Conservation (phyloP, 139 green algal genomes). For the Picochlorum sp. region DNA sequence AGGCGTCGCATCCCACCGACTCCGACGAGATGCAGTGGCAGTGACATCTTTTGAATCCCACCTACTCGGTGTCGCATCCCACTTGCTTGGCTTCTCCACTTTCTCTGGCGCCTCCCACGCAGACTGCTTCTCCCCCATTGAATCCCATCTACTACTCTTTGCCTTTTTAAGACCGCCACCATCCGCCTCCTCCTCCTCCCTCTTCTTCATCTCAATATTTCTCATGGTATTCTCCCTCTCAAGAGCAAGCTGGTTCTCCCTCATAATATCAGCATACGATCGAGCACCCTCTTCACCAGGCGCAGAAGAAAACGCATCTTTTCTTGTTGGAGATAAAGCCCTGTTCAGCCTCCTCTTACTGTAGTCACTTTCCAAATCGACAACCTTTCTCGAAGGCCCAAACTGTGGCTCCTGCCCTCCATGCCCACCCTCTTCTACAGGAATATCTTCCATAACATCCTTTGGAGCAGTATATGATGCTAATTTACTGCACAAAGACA, state of each 20-base stretch:
- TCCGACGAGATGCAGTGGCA: conserved; percentile 12
- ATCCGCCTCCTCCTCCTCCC: conserved; percentile 26
- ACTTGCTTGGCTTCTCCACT: conserved; percentile 43
- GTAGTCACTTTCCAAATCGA: conserved; percentile 91
- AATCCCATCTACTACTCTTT: conserved; percentile 78
- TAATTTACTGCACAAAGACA: conserved; percentile 51
- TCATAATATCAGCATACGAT: conserved; percentile 89
- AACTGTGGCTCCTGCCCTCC: neutral
- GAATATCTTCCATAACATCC: conserved; percentile 48
- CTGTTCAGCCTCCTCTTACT: conserved; percentile 61
- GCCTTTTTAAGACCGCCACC: conserved; percentile 24
- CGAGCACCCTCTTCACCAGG: conserved; percentile 39
- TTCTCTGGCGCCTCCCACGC: conserved; percentile 83
- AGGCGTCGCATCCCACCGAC: conserved; percentile 66
- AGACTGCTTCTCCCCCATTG: conserved; percentile 37
- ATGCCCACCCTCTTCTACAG: conserved; percentile 43
- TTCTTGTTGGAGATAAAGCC: conserved; percentile 79
- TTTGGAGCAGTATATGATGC: conserved; percentile 68
- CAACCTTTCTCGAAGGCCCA: conserved; percentile 42
- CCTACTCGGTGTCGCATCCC: conserved; percentile 49
- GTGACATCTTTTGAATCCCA: neutral
- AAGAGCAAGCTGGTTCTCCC: conserved; percentile 62
- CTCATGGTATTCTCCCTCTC: conserved; percentile 88
- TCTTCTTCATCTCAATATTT: conserved; percentile 75
- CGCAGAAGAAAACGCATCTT: conserved; percentile 84